phyloP scores from a whole-genome alignment of 2,329 filamentous ascomycete genomes.

The Zarea fungicola region DNA sequence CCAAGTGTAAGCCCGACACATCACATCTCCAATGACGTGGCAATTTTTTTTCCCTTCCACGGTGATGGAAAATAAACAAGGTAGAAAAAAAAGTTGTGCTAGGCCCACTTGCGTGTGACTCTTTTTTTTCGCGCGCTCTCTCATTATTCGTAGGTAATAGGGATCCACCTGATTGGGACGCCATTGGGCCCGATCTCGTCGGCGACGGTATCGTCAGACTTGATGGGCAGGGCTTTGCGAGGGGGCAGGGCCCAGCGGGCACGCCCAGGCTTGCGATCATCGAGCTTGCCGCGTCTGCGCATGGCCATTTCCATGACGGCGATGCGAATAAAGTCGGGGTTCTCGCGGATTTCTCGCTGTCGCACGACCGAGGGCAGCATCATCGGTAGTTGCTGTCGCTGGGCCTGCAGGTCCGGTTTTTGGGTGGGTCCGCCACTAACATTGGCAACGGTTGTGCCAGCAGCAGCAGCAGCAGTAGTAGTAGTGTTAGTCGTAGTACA shows the following conservation, averaged over 20 bases:
- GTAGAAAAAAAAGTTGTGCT: background rate
- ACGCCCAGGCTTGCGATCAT: conserved; percentile 59
- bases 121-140: background rate
- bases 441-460: background rate
- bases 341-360: conserved; percentile 64
- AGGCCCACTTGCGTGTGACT: conserved; percentile 2
- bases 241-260: conserved; percentile 65
- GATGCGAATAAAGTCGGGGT: conserved; percentile 65
- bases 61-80: background rate
- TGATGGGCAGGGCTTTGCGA: conserved; percentile 48
- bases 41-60: background rate
- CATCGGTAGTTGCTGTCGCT: conserved; percentile 15
- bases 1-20: background rate
- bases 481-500: conserved; percentile 19
- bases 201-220: conserved; percentile 23
- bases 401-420: conserved; percentile 22
- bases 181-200: conserved; percentile 55
- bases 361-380: conserved; percentile 39
- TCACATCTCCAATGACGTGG: conserved; percentile 6
- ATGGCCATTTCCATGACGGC: conserved; percentile 70
- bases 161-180: conserved; percentile 55
- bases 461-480: conserved; percentile 19
- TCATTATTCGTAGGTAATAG: conserved; percentile 19
- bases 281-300: conserved; percentile 61
- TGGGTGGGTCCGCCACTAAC: background rate